A percentile compares a stretch with the other conserved stretches of the same genome.
Evolutionary conservation across 768 basidiomycete genomes (phyloP).

Genomic region (Hemileccinum rubropunctum): DNA sequence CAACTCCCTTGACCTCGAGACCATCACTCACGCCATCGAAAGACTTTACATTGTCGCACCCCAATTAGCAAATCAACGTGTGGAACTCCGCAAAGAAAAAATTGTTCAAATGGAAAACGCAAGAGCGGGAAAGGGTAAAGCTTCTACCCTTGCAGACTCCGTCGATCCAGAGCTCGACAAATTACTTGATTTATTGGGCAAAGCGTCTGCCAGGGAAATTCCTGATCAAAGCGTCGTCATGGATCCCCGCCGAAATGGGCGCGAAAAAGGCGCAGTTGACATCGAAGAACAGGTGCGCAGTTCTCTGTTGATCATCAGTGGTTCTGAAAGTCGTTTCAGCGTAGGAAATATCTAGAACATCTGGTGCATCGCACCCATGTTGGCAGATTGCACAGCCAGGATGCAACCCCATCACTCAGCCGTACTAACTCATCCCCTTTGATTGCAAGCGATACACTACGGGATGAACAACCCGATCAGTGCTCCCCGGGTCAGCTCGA

Average conservation of each 20-base stretch:
- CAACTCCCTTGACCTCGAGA: slow-evolving; percentile 77
- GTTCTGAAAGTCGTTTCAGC: slow-evolving; percentile 38
- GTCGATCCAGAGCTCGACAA: slow-evolving; percentile 54
- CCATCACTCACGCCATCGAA: slow-evolving; percentile 85
- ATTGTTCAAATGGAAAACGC: slow-evolving; percentile 74
- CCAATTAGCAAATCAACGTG: slow-evolving; percentile 88
- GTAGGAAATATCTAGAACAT: slow-evolving; percentile 72
- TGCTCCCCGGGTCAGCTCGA: background rate
- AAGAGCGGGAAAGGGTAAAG: slow-evolving; percentile 49
- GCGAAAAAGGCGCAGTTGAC: slow-evolving; percentile 51
- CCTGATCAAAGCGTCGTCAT: slow-evolving; percentile 69
- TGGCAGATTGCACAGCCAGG: slow-evolving; percentile 77
- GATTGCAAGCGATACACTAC: background rate
- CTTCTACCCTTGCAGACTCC: slow-evolving; percentile 36
- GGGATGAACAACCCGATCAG: background rate
- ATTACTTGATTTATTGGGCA: slow-evolving; percentile 69
- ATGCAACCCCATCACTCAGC: slow-evolving; percentile 49
- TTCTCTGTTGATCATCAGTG: background rate
- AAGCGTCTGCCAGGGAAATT: slow-evolving; percentile 65
- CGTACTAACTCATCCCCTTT: slow-evolving; percentile 33
- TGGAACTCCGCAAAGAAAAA: slow-evolving; percentile 78
- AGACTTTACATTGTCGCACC: slow-evolving; percentile 82
- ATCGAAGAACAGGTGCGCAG: slow-evolving; percentile 60
- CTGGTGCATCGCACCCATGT: slow-evolving; percentile 68
- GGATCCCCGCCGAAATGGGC: slow-evolving; percentile 55